A percentile compares a stretch with the other conserved stretches of the same genome.
These are phyloP conservation scores for Tuber calosporum DNA, from an alignment of 495 filamentous ascomycete genomes.

Conservation along the genomic window DNA sequence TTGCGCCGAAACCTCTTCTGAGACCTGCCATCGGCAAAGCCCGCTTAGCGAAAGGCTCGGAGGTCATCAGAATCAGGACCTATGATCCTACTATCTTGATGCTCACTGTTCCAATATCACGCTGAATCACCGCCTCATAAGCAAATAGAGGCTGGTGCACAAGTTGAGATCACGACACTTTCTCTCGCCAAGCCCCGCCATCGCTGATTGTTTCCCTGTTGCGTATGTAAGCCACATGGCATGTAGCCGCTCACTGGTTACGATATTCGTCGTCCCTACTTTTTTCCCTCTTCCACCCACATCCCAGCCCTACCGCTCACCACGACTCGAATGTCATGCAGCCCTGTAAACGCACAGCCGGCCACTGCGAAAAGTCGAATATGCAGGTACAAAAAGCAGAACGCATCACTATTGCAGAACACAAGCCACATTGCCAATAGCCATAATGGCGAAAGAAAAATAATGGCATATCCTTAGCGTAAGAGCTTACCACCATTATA, in stretches of 20 bases:
- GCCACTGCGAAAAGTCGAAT: not conserved
- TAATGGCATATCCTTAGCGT: not conserved
- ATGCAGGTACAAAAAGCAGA: not conserved
- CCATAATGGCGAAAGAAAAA: not conserved
- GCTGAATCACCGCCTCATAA: not conserved
- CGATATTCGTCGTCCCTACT: not conserved
- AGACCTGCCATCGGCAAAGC: not conserved
- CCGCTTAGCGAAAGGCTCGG: not conserved
- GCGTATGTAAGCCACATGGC: not conserved
- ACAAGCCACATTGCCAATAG: not conserved
- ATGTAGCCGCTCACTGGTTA: not conserved
- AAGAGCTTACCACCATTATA: not conserved
- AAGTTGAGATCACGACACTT: not conserved
- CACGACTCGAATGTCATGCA: not conserved
- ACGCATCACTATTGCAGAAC: not conserved
- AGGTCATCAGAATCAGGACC: not conserved
- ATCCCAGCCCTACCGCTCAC: not conserved
- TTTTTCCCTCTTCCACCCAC: not conserved
- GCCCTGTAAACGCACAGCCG: not conserved
- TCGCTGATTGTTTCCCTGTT: not conserved
- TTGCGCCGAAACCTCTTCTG: not conserved
- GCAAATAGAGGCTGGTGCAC: not conserved
- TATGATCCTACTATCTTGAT: not conserved
- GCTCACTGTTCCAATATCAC: not conserved
- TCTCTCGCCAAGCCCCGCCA: not conserved